phyloP scores from a whole-genome alignment of 2,329 filamentous ascomycete species.

The Camillea tinctor region DNA sequence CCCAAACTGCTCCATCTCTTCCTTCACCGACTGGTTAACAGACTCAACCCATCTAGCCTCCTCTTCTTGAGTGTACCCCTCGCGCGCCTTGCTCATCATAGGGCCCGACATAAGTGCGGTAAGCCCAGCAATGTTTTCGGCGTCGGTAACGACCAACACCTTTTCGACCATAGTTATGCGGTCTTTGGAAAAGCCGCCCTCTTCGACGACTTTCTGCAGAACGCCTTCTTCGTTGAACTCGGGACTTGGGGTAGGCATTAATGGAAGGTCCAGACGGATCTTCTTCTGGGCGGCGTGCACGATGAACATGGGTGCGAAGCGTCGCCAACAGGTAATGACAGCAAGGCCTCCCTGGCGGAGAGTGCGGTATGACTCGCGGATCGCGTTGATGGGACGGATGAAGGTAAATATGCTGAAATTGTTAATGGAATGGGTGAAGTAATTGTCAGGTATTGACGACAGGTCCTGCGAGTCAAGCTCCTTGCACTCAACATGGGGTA shows the following conservation, averaged over 20 bases:
- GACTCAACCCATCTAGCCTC: slow-evolving; percentile 23
- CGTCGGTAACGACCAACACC: slow-evolving; percentile 22
- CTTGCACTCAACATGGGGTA: slow-evolving; percentile 25
- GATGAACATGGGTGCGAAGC: slow-evolving; percentile 24
- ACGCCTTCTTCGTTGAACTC: slow-evolving; percentile 26
- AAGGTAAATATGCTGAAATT: slow-evolving; percentile 31
- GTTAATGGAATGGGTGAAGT: slow-evolving; percentile 27
- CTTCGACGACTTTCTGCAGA: slow-evolving; percentile 24
- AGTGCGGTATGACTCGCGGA: slow-evolving; percentile 26
- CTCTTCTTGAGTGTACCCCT: slow-evolving; percentile 27
- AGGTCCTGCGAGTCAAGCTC: slow-evolving; percentile 28
- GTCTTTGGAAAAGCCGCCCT: slow-evolving; percentile 24
- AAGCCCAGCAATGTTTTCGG: slow-evolving; percentile 28
- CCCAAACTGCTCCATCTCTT: slow-evolving; percentile 25
- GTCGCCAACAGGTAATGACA: slow-evolving; percentile 26
- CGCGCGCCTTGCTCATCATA: slow-evolving; percentile 29
- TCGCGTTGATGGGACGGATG: slow-evolving; percentile 15
- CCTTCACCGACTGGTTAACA: slow-evolving; percentile 22
- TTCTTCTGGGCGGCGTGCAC: slow-evolving; percentile 26
- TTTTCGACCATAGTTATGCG: slow-evolving; percentile 22
- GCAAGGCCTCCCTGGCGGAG: slow-evolving; percentile 23
- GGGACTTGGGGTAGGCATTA: slow-evolving; percentile 24
- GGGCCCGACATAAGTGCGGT: slow-evolving; percentile 29
- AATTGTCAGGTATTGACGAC: slow-evolving; percentile 19
- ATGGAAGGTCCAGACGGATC: slow-evolving; percentile 25